These are phyloP conservation scores for Sarocladium brachiariae DNA, from an alignment of 2,329 filamentous ascomycete genomes.

Conservation along the genomic window DNA sequence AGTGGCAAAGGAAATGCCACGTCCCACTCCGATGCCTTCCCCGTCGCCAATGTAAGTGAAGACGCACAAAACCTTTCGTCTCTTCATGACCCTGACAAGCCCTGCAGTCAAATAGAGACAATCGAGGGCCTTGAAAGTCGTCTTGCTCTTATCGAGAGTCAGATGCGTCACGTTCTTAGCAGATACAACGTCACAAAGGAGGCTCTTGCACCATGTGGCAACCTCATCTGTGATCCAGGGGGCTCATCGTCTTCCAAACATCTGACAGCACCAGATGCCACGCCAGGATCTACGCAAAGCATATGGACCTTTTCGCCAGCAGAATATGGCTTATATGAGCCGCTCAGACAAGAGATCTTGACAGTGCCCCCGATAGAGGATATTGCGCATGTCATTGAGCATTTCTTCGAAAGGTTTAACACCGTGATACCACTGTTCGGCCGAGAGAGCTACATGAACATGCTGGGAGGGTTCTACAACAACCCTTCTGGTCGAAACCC, in stretches of 20 bases:
- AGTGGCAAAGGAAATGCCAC: not conserved
- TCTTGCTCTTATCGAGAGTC: slow-evolving; percentile 1
- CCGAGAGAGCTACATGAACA: slow-evolving; percentile 27
- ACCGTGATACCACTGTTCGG: slow-evolving; percentile 30
- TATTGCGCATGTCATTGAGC: slow-evolving; percentile 27
- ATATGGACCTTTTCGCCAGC: not conserved
- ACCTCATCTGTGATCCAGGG: not conserved
- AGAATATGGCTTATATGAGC: not conserved
- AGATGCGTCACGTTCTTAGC: slow-evolving; percentile 1
- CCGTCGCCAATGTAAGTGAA: not conserved
- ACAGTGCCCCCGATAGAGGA: slow-evolving; percentile 27
- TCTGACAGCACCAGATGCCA: not conserved
- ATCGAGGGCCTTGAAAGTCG: not conserved
- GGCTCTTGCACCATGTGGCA: not conserved
- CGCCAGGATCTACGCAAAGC: not conserved
- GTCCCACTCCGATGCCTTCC: not conserved
- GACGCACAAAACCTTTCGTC: too few species aligned
- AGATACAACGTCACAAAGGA: not conserved
- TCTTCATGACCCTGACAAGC: too few species aligned
- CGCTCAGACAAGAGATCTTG: slow-evolving; percentile 13
- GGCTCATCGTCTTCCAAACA: not conserved
- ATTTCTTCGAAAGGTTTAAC: slow-evolving; percentile 31
- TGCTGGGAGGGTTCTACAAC: slow-evolving; percentile 29
- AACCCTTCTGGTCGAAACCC: slow-evolving; percentile 15
- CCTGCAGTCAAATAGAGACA: not conserved